Evolutionary conservation across 2,329 filamentous ascomycete genomes (phyloP), one percentile per base, ranked within the genome.

Genomic region (Diaporthe batatas): DNA sequence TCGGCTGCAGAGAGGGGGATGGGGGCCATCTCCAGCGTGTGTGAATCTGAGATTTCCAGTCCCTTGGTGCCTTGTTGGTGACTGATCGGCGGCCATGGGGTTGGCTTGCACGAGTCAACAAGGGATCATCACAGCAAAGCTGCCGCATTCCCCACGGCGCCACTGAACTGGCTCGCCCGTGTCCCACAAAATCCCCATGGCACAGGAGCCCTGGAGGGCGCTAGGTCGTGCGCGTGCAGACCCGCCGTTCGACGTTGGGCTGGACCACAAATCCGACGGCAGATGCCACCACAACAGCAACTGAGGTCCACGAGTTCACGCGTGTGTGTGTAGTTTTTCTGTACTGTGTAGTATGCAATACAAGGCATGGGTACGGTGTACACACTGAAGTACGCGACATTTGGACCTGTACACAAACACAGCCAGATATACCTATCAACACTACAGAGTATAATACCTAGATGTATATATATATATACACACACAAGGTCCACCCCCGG

Each of bases 151-250:
- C 47, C 47, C 62, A 67, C 25, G 62, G 44, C 44, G 32, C 58
- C 58, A 47, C 18, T 47, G 44, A 64, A 64, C 39, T 47, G 58
- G 58, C 58, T 64, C 58, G 58, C 58, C n/a, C 23, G n/a, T 39
- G 62, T 67, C 16, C 68, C 68, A 70, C 68, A 70, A 21, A 62
- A 53, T 62, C 68, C 68, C 68, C 68, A 70, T 70, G 68, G 68
- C 68, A 70, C 68, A 49, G 29, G 29, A 29, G 29, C 29, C 29
- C 29, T 29, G 68, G 42, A 62, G 25, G 44, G 55, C 68, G 54
- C 68, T 70, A 70, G 29, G 59, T 65, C 42, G 42, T 65, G 42
- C 44, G 59, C 25, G 62, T 51, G 44, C 29, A 65, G 62, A 32
- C 44, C 23, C 44, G 21, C 62, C 25, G 42, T 51, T 51, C 44